These are phyloP conservation scores for Boletellus ananiceps DNA, from an alignment of 768 basidiomycete species.

Conservation along the genomic window DNA sequence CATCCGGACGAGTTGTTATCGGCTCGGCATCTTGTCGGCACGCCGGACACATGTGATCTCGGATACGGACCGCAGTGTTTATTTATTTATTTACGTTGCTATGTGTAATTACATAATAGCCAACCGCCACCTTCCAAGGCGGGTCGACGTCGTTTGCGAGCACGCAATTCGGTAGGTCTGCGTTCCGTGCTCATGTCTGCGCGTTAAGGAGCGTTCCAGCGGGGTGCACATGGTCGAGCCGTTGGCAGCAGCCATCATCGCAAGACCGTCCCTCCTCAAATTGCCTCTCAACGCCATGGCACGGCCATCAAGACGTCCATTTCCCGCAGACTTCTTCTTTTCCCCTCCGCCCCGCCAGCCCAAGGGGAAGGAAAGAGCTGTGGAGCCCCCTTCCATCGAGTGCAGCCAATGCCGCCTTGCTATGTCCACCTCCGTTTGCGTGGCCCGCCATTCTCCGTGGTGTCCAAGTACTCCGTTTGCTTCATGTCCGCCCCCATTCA, in stretches of 20 bases:
- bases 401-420: slow-evolving; percentile 26
- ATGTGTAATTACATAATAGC: slow-evolving; percentile 17
- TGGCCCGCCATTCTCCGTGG: slow-evolving; percentile 44
- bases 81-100: neutral
- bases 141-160: neutral
- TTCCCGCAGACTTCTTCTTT: slow-evolving; percentile 53
- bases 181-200: neutral
- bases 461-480: slow-evolving; percentile 38
- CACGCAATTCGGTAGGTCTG: slow-evolving; percentile 12
- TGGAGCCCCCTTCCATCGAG: slow-evolving; percentile 24
- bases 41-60: slow-evolving; percentile 6
- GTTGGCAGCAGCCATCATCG: slow-evolving; percentile 48
- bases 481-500: neutral
- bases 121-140: neutral
- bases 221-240: slow-evolving; percentile 57
- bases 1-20: slow-evolving; percentile 11
- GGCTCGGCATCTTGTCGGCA: too few species aligned
- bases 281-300: slow-evolving; percentile 28
- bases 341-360: slow-evolving; percentile 46
- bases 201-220: neutral
- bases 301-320: slow-evolving; percentile 27
- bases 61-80: slow-evolving; percentile 4
- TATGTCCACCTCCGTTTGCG: slow-evolving; percentile 44
- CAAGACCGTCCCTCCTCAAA: slow-evolving; percentile 31
- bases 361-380: slow-evolving; percentile 52